phyloP scores from a whole-genome alignment of 495 filamentous ascomycete species.

The Penicillium turbatum region DNA sequence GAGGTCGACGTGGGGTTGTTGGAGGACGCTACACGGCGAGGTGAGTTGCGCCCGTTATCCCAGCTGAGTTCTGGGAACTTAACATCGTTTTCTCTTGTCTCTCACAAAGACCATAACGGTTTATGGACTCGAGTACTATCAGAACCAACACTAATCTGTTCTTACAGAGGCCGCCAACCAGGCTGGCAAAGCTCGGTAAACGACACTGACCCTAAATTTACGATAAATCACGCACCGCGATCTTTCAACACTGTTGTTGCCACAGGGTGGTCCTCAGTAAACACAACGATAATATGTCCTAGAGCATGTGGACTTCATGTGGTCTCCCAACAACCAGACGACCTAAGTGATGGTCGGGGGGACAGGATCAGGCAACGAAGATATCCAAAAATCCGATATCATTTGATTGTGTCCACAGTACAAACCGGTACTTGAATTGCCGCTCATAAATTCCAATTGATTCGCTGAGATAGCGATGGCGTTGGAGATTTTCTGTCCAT shows the following conservation, averaged over 20 bases:
- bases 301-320: background rate
- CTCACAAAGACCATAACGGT: background rate
- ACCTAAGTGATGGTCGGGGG: background rate
- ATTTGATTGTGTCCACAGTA: background rate
- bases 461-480: background rate
- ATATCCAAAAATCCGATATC: background rate
- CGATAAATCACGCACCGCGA: conserved; percentile 12
- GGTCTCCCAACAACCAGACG: background rate
- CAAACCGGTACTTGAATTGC: background rate
- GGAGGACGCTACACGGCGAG: conserved; percentile 94
- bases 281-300: conserved; percentile 10
- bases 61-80: background rate
- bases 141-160: conserved; percentile 10
- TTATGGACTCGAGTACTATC: background rate
- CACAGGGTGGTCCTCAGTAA: conserved; percentile 20
- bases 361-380: background rate
- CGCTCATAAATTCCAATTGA: background rate
- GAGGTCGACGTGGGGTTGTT: conserved; percentile 86
- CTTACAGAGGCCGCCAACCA: conserved; percentile 50
- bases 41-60: conserved; percentile 43
- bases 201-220: conserved; percentile 7
- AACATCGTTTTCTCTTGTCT: background rate
- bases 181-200: conserved; percentile 46
- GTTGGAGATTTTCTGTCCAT: background rate
- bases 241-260: conserved; percentile 17